These are phyloP conservation scores for Kodamaea nitidulidarum DNA, from an alignment of 805 yeast genomes.

Conservation along the genomic window DNA sequence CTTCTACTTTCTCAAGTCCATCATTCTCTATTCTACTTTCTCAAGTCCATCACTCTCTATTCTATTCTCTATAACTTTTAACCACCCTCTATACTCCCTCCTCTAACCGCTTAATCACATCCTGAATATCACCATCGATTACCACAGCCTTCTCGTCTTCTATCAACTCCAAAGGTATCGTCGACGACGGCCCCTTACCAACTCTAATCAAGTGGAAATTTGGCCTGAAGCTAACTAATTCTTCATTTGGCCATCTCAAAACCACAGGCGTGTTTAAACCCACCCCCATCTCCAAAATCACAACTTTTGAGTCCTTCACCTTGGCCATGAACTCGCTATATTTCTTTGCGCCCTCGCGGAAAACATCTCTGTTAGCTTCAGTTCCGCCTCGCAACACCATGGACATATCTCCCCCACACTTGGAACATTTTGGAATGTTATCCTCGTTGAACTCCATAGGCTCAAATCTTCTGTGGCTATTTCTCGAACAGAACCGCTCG, in stretches of 20 bases:
- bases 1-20: no score
- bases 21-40: no score
- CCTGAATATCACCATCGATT: constrained; percentile 1
- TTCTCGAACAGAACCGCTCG: background rate
- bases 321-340: background rate
- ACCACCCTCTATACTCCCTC: no score
- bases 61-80: no score
- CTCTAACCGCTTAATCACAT: background rate
- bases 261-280: constrained; percentile 5
- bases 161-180: background rate
- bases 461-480: background rate
- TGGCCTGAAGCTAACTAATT: background rate
- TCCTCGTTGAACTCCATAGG: background rate
- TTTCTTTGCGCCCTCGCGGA: background rate
- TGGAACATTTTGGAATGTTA: constrained; percentile 1
- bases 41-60: no score
- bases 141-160: background rate
- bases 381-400: constrained; percentile 1
- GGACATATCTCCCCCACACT: constrained; percentile 1
- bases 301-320: background rate
- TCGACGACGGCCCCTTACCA: constrained; percentile 3
- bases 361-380: background rate
- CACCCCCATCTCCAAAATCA: constrained; percentile 6
- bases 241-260: constrained; percentile 7
- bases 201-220: constrained; percentile 1